These are phyloP conservation scores for Hydnomerulius pinastri DNA, from an alignment of 768 basidiomycete species.

Conservation along the genomic window DNA sequence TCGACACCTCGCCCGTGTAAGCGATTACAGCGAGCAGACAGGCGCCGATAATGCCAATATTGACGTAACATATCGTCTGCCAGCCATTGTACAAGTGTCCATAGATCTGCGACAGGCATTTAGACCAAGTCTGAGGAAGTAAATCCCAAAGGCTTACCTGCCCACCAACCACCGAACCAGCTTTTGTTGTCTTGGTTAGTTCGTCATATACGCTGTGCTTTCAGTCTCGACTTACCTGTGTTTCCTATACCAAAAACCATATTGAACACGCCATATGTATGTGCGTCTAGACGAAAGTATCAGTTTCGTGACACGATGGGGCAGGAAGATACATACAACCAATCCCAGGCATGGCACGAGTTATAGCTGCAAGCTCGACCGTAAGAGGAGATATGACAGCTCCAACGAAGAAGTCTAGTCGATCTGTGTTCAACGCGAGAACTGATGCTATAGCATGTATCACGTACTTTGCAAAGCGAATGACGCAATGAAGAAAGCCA, in stretches of 20 bases:
- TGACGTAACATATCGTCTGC: not conserved
- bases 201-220: not conserved
- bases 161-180: not conserved
- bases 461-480: conserved; percentile 34
- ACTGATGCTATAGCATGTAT: not conserved
- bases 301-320: not conserved
- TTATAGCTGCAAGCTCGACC: conserved; percentile 38
- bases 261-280: not conserved
- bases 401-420: conserved; percentile 32
- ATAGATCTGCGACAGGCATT: not conserved
- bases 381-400: conserved; percentile 36
- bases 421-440: not conserved
- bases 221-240: not conserved
- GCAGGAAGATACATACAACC: conserved; percentile 31
- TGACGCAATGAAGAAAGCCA: conserved; percentile 35
- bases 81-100: not conserved
- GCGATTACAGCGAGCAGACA: not conserved
- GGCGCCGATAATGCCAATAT: not conserved
- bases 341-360: conserved; percentile 33
- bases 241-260: not conserved
- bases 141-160: not conserved
- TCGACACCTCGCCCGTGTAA: not conserved
- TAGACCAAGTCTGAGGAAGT: not conserved
- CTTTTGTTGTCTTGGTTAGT: not conserved
- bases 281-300: not conserved